Base-by-base conservation (phyloP, 164 flowering plant species). In the Chimonanthus salicifolius region DNA sequence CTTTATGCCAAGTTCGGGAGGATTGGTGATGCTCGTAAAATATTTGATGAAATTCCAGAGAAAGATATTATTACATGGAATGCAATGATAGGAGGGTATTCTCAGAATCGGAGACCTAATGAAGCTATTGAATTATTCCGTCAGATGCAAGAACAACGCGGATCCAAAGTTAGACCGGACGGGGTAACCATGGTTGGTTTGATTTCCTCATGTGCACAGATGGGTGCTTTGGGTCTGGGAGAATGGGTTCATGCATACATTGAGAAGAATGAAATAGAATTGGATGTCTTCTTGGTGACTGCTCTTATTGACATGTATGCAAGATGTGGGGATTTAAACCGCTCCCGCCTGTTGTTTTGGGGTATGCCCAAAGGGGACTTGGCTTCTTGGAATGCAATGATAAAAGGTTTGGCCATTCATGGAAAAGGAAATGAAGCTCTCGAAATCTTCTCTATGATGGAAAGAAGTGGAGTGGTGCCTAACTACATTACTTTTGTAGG, bases 261-360 rank as follows among this genome's bases (percentile, higher is more conserved):
- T 33, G 78, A 76, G 45, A 76, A 71, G 43, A 66, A 71, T 60
- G 68, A 45, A 16, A 67, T 76, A 47, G 78, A 71, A 44, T 66
- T 76, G 68, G 78, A 76, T 71, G 71, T 71, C 3, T 76, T 66
- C 71, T 60, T 76, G 62, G 65, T 18, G 4, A 80, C 88, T 67
- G 76, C 79, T 60, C 84, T 85, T 49, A 73, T 83, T 16, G 85
- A 83, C 72, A 82, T 85, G 88, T 83, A 85, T 71, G 86, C 85
- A 2, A 83, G 80, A 75, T 85, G 88, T 60, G 88, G 88, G 65
- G 74, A 75, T 65, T 16, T 76, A n/a, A 65, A 67, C 21, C 74
- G 60, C 47, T 54, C 78, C n/a, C 44, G 66, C 10, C 62, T 13
- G 4, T 66, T 76, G 51, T 76, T 76, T 67, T 64, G 71, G 67